These are phyloP conservation scores for Microbotryomycetes sp. DNA, from an alignment of 1,284 basidiomycete species.

Conservation along the genomic window DNA sequence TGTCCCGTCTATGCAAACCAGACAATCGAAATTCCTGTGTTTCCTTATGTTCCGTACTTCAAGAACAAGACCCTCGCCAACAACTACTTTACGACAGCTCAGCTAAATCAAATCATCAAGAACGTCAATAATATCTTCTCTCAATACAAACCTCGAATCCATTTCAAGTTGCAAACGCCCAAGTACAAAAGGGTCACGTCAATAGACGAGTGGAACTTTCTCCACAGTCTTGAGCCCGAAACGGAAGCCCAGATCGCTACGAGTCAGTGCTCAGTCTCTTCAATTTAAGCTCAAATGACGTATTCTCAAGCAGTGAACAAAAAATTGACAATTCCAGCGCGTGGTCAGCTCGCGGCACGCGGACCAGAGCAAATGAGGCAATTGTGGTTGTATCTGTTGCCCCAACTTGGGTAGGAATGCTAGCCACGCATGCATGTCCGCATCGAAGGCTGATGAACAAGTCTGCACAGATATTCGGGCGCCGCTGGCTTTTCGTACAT, in stretches of 20 bases:
- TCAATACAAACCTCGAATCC: background rate
- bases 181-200: background rate
- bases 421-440: no score
- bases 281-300: no score
- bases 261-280: no score
- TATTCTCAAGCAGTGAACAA: background rate
- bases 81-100: background rate
- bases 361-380: background rate
- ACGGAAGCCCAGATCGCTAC: background rate
- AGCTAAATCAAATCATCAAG: background rate
- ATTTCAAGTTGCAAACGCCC: background rate
- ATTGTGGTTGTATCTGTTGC: background rate
- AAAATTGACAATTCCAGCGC: background rate
- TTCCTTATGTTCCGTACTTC: background rate
- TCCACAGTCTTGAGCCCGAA: no score
- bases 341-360: background rate
- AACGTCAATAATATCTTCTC: background rate
- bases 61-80: background rate
- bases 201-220: no score
- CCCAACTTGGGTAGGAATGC: background rate
- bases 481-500: background rate
- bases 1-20: background rate
- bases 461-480: background rate
- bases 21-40: background rate
- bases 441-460: background rate